Evolutionary conservation across 805 yeast genomes (phyloP), one percentile per base, ranked within the genome.

Genomic region (Nakazawaea wickerhamii): DNA sequence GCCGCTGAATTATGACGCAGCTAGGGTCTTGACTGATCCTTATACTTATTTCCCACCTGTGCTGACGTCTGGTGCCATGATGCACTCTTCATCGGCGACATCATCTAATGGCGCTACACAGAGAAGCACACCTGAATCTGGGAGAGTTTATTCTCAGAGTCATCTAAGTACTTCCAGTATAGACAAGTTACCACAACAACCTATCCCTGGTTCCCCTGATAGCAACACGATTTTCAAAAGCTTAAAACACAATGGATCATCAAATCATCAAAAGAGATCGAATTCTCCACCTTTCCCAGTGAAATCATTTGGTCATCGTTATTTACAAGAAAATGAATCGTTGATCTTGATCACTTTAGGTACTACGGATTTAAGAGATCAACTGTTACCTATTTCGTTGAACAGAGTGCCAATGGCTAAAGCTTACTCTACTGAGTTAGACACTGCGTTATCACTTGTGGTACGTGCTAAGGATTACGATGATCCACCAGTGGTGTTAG

Each of bases 281-380:
- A 41, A 45, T 11, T 56, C 59, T 11, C 56, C 67, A 43, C 64
- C 64, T 6, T 73, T 75, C 40, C 82, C 88, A 2, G 75, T 86
- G 42, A 88, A 85, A 58, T 82, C 95, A 0, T 83, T 88, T 63
- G 96, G 96, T 28, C 96, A 89, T 58, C 68, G 83, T 30, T 86
- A 77, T 57, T 69, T 90, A 48, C 70, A 72, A 38, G 62, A 66
- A 7, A 71, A 73, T 41, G 90, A 87, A 54, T 75, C 86, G 2
- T 63, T 90, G 52, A 68, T 90, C n/a, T 65, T 90, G 46, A 75
- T 90, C 27, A 87, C 95, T 1, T 67, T 90, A 43, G 98, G 98
- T 1, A 79, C 95, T 0, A 83, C 93, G 2, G 96, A 90, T 55
- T 64, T 79, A 26, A 69, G 96, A 35, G 77, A 74, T 44, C 55